Conservation (phyloP, 2,329 filamentous ascomycete species). For the Allantophomopsis cytisporea region DNA sequence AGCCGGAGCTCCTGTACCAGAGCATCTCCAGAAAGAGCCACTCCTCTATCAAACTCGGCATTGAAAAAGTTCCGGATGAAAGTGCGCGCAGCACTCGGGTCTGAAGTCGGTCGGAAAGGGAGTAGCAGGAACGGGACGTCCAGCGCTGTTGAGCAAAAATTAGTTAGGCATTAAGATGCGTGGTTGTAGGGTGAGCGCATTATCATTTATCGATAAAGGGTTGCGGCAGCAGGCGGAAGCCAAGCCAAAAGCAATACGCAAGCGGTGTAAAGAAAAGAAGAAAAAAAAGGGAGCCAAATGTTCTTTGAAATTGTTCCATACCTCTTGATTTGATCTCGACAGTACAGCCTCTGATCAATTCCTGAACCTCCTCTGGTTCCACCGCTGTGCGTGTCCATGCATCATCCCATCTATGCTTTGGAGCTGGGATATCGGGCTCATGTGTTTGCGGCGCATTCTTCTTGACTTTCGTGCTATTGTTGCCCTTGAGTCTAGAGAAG, state of each 20-base stretch:
- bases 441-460: constrained; percentile 45
- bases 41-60: constrained; percentile 56
- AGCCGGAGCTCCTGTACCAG: constrained; percentile 80
- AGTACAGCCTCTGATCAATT: constrained; percentile 74
- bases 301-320: constrained; percentile 28
- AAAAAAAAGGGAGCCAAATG: too few species aligned
- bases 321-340: constrained; percentile 89
- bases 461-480: constrained; percentile 51
- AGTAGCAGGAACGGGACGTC: constrained; percentile 86
- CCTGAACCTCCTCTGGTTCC: constrained; percentile 80
- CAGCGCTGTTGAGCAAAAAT: constrained; percentile 45
- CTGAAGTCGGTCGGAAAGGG: constrained; percentile 85
- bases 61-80: constrained; percentile 92
- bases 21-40: constrained; percentile 51
- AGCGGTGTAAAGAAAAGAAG: too few species aligned
- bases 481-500: constrained; percentile 42
- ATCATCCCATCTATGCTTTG: constrained; percentile 74
- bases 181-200: too few species aligned
- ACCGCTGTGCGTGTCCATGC: constrained; percentile 74
- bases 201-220: too few species aligned
- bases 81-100: constrained; percentile 80
- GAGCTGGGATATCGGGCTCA: constrained; percentile 35
- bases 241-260: too few species aligned
- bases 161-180: too few species aligned
- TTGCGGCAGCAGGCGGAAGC: too few species aligned